A percentile compares a stretch with the other conserved stretches of the same genome.
These are phyloP conservation scores for Aureobasidium sp. DNA, from an alignment of 2,329 filamentous ascomycete genomes.

Conservation along the genomic window DNA sequence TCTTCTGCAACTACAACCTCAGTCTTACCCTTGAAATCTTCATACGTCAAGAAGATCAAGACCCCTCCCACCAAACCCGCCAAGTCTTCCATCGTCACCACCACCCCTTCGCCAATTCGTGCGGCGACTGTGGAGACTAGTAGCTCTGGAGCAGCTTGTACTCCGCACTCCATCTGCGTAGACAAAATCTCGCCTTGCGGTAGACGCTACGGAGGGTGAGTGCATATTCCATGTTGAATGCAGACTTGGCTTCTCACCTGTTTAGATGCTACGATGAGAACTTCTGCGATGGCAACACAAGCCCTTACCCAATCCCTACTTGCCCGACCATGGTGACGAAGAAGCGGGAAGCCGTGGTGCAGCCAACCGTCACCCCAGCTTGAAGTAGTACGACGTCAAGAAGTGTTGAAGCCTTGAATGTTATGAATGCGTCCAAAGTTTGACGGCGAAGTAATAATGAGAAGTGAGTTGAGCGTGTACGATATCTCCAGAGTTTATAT, in stretches of 20 bases:
- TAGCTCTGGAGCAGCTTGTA: background rate
- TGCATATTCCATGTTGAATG: background rate
- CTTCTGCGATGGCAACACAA: conserved; percentile 13
- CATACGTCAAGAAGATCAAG: conserved; percentile 1
- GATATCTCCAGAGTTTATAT: conserved; percentile 6
- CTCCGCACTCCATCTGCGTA: conserved; percentile 8
- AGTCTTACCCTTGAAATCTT: background rate
- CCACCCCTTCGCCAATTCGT: background rate
- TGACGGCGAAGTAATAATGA: background rate
- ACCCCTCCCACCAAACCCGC: background rate
- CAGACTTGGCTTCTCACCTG: too few relatives aligned
- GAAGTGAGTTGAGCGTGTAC: background rate
- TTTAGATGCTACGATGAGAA: conserved; percentile 12
- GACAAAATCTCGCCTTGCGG: conserved; percentile 3
- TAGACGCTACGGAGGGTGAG: conserved; percentile 10
- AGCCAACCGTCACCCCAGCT: background rate
- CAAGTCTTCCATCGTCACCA: too few relatives aligned
- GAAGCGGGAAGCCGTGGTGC: background rate
- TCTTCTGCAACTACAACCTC: background rate
- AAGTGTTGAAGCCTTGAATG: background rate
- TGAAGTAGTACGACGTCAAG: background rate
- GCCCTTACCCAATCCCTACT: conserved; percentile 6
- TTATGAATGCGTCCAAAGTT: background rate
- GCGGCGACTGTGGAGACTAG: background rate
- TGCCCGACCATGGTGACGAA: background rate